Conservation (phyloP, 106 monocot species). For the Apostasia shenzhenica region DNA sequence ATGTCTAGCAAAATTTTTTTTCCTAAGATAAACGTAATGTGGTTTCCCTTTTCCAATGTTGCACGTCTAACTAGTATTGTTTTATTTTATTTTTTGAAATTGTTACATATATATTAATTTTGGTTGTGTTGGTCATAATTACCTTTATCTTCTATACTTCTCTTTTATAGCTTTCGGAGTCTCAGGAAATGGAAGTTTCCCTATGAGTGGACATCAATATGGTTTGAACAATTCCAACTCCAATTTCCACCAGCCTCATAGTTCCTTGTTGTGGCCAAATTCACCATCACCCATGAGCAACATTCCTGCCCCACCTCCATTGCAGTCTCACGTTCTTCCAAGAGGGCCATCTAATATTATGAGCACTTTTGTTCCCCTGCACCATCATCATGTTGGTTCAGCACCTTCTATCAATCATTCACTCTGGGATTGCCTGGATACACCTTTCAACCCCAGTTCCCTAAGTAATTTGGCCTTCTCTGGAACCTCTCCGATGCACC, state of each 20-base stretch:
- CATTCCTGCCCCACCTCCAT: slow-evolving; percentile 24
- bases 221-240: slow-evolving; percentile 48
- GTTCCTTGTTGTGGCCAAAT: slow-evolving; percentile 45
- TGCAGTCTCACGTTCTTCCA: slow-evolving; percentile 46
- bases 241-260: slow-evolving; percentile 20
- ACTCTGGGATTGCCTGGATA: slow-evolving; percentile 41
- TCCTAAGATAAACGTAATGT: no score
- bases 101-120: neutral
- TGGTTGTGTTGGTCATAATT: no score
- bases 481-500: slow-evolving; percentile 43
- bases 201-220: slow-evolving; percentile 63
- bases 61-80: no score
- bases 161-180: slow-evolving; percentile 30
- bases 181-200: slow-evolving; percentile 53
- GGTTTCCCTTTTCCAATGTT: no score
- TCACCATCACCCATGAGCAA: slow-evolving; percentile 44
- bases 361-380: slow-evolving; percentile 23
- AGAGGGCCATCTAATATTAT: slow-evolving; percentile 57
- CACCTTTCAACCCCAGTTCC: slow-evolving; percentile 54
- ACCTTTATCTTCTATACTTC: neutral
- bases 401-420: slow-evolving; percentile 68
- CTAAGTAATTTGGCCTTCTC: slow-evolving; percentile 58
- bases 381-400: slow-evolving; percentile 74
- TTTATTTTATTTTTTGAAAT: no score
- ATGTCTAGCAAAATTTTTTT: no score